phyloP scores from a whole-genome alignment of 1,139 yeast genomes.

The Wickerhamiella pararugosa region DNA sequence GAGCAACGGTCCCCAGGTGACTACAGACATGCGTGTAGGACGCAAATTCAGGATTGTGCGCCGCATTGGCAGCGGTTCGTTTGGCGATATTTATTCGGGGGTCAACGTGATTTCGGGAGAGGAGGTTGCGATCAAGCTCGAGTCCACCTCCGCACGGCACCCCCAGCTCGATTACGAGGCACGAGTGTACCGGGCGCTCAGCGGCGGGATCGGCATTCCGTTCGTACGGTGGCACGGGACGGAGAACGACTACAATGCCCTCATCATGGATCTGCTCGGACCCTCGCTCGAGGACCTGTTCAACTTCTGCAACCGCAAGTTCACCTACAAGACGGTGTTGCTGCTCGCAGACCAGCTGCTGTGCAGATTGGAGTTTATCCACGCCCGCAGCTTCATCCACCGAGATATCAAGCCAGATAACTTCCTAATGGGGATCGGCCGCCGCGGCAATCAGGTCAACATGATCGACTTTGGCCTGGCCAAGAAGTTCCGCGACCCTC shows the following conservation, averaged over 20 bases:
- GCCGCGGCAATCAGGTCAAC: slow-evolving; percentile 88
- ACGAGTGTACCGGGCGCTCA: slow-evolving; percentile 79
- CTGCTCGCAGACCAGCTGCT: slow-evolving; percentile 87
- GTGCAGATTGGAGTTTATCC: slow-evolving; percentile 88
- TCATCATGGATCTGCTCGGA: slow-evolving; percentile 91
- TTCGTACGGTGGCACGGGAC: slow-evolving; percentile 96
- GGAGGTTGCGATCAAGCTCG: slow-evolving; percentile 93
- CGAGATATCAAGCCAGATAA: slow-evolving; percentile 86
- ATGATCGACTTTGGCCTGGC: slow-evolving; percentile 97
- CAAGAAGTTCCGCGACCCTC: slow-evolving; percentile 86
- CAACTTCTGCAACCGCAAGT: slow-evolving; percentile 88
- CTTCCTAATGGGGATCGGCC: slow-evolving; percentile 91
- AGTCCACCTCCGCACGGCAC: slow-evolving; percentile 78
- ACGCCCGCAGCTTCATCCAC: slow-evolving; percentile 89
- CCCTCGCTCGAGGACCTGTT: slow-evolving; percentile 92
- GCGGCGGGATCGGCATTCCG: slow-evolving; percentile 97
- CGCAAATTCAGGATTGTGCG: slow-evolving; percentile 91
- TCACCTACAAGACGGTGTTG: slow-evolving; percentile 84
- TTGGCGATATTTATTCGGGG: slow-evolving; percentile 90
- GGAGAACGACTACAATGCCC: slow-evolving; percentile 90
- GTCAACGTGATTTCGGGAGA: slow-evolving; percentile 92
- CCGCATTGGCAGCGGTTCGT: slow-evolving; percentile 93
- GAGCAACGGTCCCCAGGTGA: slow-evolving; percentile 6
- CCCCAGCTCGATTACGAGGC: slow-evolving; percentile 97
- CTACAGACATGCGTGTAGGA: slow-evolving; percentile 74